Evolutionary conservation across 179 eudicot species (phyloP), one percentile per base, ranked within the genome.

Genomic region (Nepenthes alata): DNA sequence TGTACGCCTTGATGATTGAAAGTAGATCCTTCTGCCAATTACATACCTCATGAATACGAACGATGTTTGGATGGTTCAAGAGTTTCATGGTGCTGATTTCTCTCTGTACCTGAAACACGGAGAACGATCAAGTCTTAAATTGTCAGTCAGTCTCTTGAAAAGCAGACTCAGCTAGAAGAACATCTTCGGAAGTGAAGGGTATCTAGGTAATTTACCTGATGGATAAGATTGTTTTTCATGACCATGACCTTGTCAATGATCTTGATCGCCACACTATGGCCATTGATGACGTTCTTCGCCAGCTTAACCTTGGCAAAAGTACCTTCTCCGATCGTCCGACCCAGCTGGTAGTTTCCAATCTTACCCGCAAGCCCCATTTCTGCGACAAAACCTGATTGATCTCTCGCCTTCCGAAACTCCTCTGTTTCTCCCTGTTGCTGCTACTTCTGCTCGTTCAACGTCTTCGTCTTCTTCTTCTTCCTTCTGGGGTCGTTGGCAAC

Each of bases 81-180:
- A 79, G 79, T 69, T 71, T 82, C 86, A 81, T 82, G 34, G 83
- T 75, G 37, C 82, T 77, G 47, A 84, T 84, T 56, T 84, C 84
- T 55, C 84, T 79, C 63, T 72, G 60, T 16, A 84, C 81, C 89
- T 84, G 72, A 59, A 57, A 11, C 12, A 11, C 52, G 58, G 41
- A 70, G 41, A 58, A 53, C 25, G 14, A 15, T 8, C 3, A 49
- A 53, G 36, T 4, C 70, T 60, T 47, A 41, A 41, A 41, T 37
- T 25, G 37, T 5, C 34, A 3, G 6, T 45, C 68, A 56, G 56
- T 35, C 35, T 47, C 48, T 3, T 6, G 36, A 45, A 25, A 57
- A 63, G 38, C 51, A 53, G 39, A 8, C 64, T 35, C 34, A 41
- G 8, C 45, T 7, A 41, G 44, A 6, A 37, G 45, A 41, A 5